Percentiles rank a stretch among this genome's conserved stretches.
These are phyloP conservation scores for Shiraia sp. DNA, from an alignment of 2,329 filamentous ascomycete species.

Conservation along the genomic window DNA sequence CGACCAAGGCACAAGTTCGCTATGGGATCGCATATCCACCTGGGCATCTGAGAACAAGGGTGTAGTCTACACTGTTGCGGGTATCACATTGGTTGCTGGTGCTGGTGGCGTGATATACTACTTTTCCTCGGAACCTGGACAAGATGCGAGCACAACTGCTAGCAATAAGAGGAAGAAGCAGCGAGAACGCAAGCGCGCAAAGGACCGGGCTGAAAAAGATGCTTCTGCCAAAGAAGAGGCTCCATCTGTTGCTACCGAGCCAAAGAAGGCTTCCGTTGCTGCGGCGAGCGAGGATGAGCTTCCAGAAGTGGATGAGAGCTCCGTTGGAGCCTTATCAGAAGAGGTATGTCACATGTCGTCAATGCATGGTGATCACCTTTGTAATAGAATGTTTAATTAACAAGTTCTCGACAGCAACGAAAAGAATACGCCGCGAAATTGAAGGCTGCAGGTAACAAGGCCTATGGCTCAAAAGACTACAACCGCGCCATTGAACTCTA, in stretches of 20 bases:
- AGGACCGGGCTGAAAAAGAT: conserved; percentile 65
- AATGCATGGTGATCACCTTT: too few relatives aligned
- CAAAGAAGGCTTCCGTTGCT: conserved; percentile 42
- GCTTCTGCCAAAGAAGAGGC: conserved; percentile 49
- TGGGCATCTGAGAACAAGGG: conserved; percentile 98
- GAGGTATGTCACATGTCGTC: too few relatives aligned
- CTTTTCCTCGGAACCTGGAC: conserved; percentile 59
- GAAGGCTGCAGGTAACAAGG: conserved; percentile 94
- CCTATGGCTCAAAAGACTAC: conserved; percentile 93
- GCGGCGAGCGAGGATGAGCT: conserved; percentile 51
- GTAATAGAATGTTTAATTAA: too few relatives aligned
- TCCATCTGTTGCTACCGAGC: conserved; percentile 21
- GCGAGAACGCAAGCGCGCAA: conserved; percentile 86
- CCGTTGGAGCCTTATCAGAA: conserved; percentile 49
- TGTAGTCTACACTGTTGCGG: conserved; percentile 92
- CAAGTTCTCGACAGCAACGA: conserved; percentile 71
- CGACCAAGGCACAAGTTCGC: conserved; percentile 62
- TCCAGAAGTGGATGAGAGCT: conserved; percentile 54
- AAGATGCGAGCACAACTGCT: conserved; percentile 42
- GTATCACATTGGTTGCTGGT: conserved; percentile 87
- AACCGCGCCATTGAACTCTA: conserved; percentile 93
- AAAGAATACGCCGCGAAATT: conserved; percentile 88
- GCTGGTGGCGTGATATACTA: conserved; percentile 94
- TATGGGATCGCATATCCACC: conserved; percentile 86
- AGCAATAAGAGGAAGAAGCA: conserved; percentile 74